Evolutionary conservation across 2,329 filamentous ascomycete genomes (phyloP), one percentile per base, ranked within the genome.

Genomic region (Ophiostoma quercus): DNA sequence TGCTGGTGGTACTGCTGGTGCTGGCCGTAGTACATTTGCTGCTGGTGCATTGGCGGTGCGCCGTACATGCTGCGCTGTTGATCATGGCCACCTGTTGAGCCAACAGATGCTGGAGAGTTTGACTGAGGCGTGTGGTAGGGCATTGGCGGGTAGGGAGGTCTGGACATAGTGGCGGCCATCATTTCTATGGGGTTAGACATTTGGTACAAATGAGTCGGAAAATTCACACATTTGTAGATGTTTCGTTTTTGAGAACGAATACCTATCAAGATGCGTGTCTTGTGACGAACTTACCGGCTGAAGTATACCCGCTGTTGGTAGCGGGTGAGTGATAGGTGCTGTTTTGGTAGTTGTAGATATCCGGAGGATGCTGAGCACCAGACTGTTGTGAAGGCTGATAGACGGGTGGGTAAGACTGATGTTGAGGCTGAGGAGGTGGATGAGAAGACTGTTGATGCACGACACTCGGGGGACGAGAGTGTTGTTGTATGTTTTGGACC

Each of bases 91-190:
- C 93, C 92, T 29, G 92, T 90, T 43, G 94, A 97, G 73, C 94
- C 91, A 75, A 97, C 94, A 67, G 94, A 96, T 54, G 92, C 92
- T 67, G 94, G 94, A 69, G 94, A 97, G 80, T 94, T 96, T 70
- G 94, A 96, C 82, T 97, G 94, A 69, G 94, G 93, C 22, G 94
- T 96, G 79, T 97, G 92, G 79, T 97, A 97, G 41, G 84, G 85
- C 78, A 97, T 96, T 72, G 92, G 92, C 75, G 94, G 94, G 78
- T 96, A 97, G 66, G 89, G 86, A 75, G 89, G 87, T 79, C 90
- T 87, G 80, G 92, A 90, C 91, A 88, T 85, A 73, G 82, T 82
- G 76, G 86, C 84, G 81, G 89, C 90, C 85, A 87, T 90, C 83
- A 89, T 89, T 74, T 88, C 86, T 80, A 84, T 1, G 2, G 41